phyloP scores from a whole-genome alignment of 202 grass and related monocot species.

The Bolboschoenoplectus hybrid region DNA sequence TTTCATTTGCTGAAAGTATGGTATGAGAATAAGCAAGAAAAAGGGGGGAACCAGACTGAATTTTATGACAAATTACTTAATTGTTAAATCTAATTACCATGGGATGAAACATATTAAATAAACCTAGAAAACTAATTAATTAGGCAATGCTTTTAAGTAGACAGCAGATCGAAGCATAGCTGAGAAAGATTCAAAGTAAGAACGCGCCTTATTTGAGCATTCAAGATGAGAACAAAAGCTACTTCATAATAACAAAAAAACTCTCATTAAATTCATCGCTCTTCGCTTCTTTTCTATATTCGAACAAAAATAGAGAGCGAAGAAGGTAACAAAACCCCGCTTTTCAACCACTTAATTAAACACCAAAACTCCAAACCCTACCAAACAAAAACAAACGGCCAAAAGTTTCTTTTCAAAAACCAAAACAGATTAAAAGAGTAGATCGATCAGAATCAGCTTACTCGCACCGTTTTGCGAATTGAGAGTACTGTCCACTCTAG shows the following conservation, averaged over 20 bases:
- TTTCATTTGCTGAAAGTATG: neutral
- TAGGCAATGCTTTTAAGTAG: slow-evolving; percentile 18
- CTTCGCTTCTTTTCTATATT: neutral
- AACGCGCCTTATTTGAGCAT: neutral
- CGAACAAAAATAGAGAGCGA: slow-evolving; percentile 29
- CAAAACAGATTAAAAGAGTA: slow-evolving; percentile 22
- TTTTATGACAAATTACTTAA: neutral
- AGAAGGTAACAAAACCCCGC: slow-evolving; percentile 6
- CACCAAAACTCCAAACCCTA: slow-evolving; percentile 26
- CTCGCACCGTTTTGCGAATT: slow-evolving; percentile 58
- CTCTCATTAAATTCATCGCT: neutral
- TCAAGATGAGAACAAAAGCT: slow-evolving; percentile 11
- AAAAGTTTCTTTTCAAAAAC: neutral
- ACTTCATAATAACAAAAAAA: neutral
- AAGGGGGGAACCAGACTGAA: neutral
- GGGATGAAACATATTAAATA: neutral
- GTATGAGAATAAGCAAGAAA: slow-evolving; percentile 8
- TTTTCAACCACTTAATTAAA: slow-evolving; percentile 23
- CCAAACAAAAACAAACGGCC: slow-evolving; percentile 36
- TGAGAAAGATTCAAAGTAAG: neutral
- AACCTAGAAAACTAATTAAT: neutral
- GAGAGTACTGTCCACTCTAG: slow-evolving; percentile 57
- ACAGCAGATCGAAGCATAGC: neutral
- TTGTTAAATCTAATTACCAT: neutral
- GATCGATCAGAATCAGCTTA: slow-evolving; percentile 47